Percentiles rank a stretch among this genome's conserved stretches.
phyloP scores from a whole-genome alignment of 345 rosid genomes.

The Dovyalis caffra region DNA sequence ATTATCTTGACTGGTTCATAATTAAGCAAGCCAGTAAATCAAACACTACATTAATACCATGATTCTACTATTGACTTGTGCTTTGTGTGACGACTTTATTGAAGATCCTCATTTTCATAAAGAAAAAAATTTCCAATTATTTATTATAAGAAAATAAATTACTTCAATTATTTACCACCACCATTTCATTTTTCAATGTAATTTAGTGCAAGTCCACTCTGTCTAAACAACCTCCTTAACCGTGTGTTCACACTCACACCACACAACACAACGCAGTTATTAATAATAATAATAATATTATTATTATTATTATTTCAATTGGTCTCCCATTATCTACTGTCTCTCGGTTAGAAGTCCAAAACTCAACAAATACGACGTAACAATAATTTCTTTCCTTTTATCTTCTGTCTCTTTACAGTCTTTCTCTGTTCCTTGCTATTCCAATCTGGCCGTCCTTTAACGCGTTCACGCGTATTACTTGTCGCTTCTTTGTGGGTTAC shows the following conservation, averaged over 20 bases:
- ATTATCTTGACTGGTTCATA: no score
- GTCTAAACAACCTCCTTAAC: not conserved
- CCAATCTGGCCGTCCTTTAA: slow-evolving; percentile 46
- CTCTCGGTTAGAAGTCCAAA: not conserved
- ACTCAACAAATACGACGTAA: not conserved
- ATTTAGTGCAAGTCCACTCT: not conserved
- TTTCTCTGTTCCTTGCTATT: not conserved
- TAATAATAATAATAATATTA: no score
- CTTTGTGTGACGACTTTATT: no score
- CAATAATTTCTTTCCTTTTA: not conserved
- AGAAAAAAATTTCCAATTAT: no score
- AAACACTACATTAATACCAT: no score
- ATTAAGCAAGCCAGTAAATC: no score
- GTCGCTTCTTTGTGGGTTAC: slow-evolving; percentile 36
- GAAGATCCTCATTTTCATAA: no score
- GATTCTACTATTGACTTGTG: no score
- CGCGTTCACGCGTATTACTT: slow-evolving; percentile 58
- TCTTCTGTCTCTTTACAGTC: no score
- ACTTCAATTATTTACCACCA: not conserved
- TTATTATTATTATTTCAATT: no score
- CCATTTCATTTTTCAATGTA: not conserved
- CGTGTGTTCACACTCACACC: not conserved
- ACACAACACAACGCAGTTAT: no score
- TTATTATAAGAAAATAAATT: no score
- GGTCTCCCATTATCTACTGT: not conserved